Percentiles rank a stretch among this genome's conserved stretches.
Evolutionary conservation across 306 rosid species (phyloP).

Genomic region (Delonix regia): DNA sequence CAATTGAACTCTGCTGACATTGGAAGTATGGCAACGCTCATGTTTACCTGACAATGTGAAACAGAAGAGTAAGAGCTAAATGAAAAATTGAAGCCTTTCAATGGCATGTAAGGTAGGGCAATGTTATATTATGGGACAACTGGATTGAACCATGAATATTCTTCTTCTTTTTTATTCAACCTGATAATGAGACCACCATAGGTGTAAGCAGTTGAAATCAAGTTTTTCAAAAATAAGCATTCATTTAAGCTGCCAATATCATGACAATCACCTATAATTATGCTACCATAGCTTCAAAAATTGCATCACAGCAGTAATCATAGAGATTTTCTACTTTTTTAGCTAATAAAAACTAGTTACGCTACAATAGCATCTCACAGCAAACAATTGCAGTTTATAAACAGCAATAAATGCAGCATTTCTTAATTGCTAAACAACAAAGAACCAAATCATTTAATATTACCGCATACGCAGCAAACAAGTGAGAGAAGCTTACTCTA

Average conservation of each 20-base stretch:
- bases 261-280: neutral
- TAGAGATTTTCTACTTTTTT: neutral
- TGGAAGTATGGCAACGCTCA: constrained; percentile 99
- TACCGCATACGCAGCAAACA: neutral
- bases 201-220: neutral
- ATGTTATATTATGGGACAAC: neutral
- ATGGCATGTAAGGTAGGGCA: neutral
- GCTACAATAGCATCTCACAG: neutral
- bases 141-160: neutral
- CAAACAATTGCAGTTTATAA: neutral
- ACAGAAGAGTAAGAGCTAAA: constrained; percentile 22
- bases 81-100: constrained; percentile 1
- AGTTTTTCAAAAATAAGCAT: neutral
- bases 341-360: neutral
- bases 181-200: neutral
- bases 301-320: too few relatives aligned
- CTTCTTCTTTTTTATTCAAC: neutral
- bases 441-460: neutral
- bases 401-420: neutral
- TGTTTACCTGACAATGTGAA: constrained; percentile 74
- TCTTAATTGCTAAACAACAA: neutral
- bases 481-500: constrained; percentile 53
- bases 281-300: neutral
- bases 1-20: constrained; percentile 95
- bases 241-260: neutral